A percentile compares a stretch with the other conserved stretches of the same genome.
These are phyloP conservation scores for Chenopodium berlandieri DNA, from an alignment of 148 eudicot genomes.

Conservation along the genomic window DNA sequence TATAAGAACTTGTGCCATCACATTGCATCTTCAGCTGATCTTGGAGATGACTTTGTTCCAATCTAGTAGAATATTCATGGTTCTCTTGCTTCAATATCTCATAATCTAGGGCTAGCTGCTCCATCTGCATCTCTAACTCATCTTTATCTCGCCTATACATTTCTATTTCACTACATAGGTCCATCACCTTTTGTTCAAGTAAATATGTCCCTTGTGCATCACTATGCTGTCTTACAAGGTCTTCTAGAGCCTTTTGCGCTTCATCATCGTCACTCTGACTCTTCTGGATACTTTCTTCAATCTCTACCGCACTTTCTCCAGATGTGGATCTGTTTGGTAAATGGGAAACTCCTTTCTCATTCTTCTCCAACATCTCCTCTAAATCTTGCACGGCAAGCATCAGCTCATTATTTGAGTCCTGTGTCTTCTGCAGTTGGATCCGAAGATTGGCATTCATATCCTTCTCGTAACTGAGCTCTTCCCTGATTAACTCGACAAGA, in stretches of 20 bases:
- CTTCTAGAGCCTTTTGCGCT: constrained; percentile 76
- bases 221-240: constrained; percentile 70
- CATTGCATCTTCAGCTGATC: constrained; percentile 87
- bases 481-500: constrained; percentile 67
- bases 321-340: constrained; percentile 29
- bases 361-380: constrained; percentile 78
- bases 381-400: constrained; percentile 83
- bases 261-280: constrained; percentile 63
- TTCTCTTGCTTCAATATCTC: constrained; percentile 95
- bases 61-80: constrained; percentile 60
- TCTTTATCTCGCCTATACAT: constrained; percentile 80
- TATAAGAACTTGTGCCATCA: constrained; percentile 67
- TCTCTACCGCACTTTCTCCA: constrained; percentile 33
- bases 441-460: constrained; percentile 70
- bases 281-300: constrained; percentile 36
- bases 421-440: constrained; percentile 87
- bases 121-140: constrained; percentile 89
- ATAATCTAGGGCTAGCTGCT: constrained; percentile 94
- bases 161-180: constrained; percentile 69
- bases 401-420: constrained; percentile 82
- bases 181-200: constrained; percentile 75
- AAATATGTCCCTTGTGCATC: constrained; percentile 56
- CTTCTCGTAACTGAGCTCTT: constrained; percentile 74
- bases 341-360: constrained; percentile 40
- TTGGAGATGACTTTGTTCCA: constrained; percentile 74